These are phyloP conservation scores for Suillus bovinus DNA, from an alignment of 768 basidiomycete species.

Conservation along the genomic window DNA sequence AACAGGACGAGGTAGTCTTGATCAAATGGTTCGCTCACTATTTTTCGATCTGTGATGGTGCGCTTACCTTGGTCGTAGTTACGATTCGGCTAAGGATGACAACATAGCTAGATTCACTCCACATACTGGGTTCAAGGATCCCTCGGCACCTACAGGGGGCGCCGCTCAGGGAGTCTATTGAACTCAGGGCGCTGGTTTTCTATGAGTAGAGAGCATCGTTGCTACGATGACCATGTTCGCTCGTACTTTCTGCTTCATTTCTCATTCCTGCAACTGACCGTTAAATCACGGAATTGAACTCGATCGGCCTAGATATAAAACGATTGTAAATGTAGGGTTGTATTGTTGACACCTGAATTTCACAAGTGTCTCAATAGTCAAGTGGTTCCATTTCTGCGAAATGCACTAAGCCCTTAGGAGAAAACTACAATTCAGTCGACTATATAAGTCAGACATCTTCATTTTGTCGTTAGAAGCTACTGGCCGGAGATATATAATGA, in stretches of 20 bases:
- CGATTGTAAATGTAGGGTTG: background rate
- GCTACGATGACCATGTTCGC: background rate
- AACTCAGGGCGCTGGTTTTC: slow-evolving; percentile 64
- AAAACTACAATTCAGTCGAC: background rate
- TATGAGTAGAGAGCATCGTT: slow-evolving; percentile 39
- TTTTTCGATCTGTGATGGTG: background rate
- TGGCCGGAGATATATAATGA: too few species aligned
- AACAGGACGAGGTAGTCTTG: slow-evolving; percentile 48
- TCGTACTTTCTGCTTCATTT: background rate
- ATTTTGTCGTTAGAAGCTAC: background rate
- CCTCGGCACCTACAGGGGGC: slow-evolving; percentile 50
- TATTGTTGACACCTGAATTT: background rate
- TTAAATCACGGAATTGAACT: background rate
- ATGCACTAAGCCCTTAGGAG: background rate
- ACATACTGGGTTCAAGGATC: slow-evolving; percentile 63
- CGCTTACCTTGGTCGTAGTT: slow-evolving; percentile 24
- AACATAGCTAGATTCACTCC: slow-evolving; percentile 57
- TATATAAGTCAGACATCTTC: background rate
- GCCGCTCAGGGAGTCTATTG: slow-evolving; percentile 57
- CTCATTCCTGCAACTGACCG: background rate
- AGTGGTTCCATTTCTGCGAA: background rate
- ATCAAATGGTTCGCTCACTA: slow-evolving; percentile 47
- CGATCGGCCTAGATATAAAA: background rate
- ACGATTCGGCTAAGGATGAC: slow-evolving; percentile 44
- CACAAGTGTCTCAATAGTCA: background rate